Percentiles rank a stretch among this genome's conserved stretches.
Conservation (phyloP, 1,139 yeast species). For the Candida sojae region DNA sequence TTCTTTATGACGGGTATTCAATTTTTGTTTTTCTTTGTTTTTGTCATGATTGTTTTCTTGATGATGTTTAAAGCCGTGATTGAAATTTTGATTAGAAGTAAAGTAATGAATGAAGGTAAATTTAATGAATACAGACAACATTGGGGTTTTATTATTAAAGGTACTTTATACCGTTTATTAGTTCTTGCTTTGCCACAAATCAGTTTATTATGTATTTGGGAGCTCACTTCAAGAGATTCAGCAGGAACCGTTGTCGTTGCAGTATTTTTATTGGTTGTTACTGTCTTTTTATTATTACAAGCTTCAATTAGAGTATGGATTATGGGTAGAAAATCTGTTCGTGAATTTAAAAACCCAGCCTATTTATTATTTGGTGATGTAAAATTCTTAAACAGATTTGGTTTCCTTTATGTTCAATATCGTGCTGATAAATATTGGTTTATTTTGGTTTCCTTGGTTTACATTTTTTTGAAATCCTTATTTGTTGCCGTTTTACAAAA, state of each 20-base stretch:
- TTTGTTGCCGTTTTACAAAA: constrained; percentile 85
- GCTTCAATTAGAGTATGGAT: constrained; percentile 73
- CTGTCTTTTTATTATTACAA: constrained; percentile 61
- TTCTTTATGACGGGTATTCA: constrained; percentile 85
- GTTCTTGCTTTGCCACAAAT: constrained; percentile 86
- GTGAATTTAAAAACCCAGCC: constrained; percentile 86
- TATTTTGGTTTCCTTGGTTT: constrained; percentile 62
- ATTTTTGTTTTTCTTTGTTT: constrained; percentile 77
- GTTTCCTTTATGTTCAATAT: constrained; percentile 89
- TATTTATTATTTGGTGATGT: constrained; percentile 86
- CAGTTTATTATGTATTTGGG: constrained; percentile 84
- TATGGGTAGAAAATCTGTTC: constrained; percentile 71
- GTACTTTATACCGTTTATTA: constrained; percentile 80
- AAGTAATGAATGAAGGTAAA: constrained; percentile 61
- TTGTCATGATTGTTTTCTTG: constrained; percentile 65
- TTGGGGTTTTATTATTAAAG: constrained; percentile 82
- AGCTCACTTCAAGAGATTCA: constrained; percentile 79
- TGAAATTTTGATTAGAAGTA: constrained; percentile 66
- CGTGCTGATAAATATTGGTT: constrained; percentile 88
- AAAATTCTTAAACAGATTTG: constrained; percentile 79
- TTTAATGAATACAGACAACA: constrained; percentile 78
- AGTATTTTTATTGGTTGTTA: constrained; percentile 59
- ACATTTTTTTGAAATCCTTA: constrained; percentile 72
- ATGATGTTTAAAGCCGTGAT: constrained; percentile 72
- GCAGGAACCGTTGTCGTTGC: constrained; percentile 84